These are phyloP conservation scores for Phytophthora ramorum DNA, from an alignment of 352 stramenopile species.

Conservation along the genomic window DNA sequence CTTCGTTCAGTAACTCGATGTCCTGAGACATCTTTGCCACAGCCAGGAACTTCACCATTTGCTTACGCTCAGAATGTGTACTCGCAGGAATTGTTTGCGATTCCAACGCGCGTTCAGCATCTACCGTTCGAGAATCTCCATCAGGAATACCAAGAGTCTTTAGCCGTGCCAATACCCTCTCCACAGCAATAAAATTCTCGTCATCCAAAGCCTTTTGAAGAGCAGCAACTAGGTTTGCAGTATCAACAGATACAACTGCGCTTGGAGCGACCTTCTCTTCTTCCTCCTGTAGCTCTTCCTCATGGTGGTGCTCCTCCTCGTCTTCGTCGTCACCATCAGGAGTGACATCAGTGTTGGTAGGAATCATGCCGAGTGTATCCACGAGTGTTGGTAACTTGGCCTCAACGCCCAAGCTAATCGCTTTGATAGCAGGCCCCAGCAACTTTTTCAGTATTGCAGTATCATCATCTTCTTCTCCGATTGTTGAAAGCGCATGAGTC, in stretches of 20 bases:
- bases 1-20: constrained; percentile 68
- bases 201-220: constrained; percentile 74
- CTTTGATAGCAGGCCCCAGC: constrained; percentile 50
- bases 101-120: constrained; percentile 43
- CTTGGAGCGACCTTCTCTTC: constrained; percentile 4
- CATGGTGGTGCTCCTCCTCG: constrained; percentile 12
- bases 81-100: constrained; percentile 42
- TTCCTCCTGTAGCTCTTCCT: constrained; percentile 16
- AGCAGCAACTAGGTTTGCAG: constrained; percentile 48
- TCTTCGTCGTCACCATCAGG: constrained; percentile 27
- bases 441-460: constrained; percentile 38
- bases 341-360: constrained; percentile 13
- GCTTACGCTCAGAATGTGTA: constrained; percentile 68
- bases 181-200: constrained; percentile 69
- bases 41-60: constrained; percentile 78
- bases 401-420: constrained; percentile 66
- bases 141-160: constrained; percentile 42
- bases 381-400: constrained; percentile 52
- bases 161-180: constrained; percentile 59
- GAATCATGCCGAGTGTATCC: constrained; percentile 33
- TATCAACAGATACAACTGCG: constrained; percentile 34
- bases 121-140: constrained; percentile 37
- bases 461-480: constrained; percentile 34
- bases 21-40: constrained; percentile 79
- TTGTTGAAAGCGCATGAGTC: constrained; percentile 41